Evolutionary conservation across 257 asterid genomes (phyloP).

Genomic region (Ophiorrhiza pumila): DNA sequence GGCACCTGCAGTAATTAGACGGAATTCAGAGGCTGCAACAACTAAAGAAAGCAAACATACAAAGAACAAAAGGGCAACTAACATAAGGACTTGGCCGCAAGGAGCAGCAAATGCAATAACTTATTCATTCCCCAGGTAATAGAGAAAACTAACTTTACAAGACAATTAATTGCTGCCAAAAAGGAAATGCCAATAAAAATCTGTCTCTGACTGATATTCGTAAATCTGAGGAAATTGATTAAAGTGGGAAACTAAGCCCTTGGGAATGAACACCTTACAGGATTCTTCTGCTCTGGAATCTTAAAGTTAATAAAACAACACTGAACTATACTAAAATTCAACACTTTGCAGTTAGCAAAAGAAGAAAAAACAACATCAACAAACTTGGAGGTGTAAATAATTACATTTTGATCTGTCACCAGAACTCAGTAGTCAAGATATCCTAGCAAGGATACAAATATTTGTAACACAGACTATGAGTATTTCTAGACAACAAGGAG

Average conservation of each 20-base stretch:
- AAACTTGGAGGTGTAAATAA: background rate
- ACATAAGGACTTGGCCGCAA: background rate
- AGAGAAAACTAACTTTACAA: background rate
- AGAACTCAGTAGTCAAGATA: background rate
- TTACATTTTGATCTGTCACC: background rate
- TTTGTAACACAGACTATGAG: background rate
- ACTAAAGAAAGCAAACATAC: background rate
- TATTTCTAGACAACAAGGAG: background rate
- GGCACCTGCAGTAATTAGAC: conserved; percentile 44
- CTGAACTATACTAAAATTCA: background rate
- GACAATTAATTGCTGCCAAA: background rate
- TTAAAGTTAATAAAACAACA: background rate
- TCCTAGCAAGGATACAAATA: background rate
- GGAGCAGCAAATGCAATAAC: background rate
- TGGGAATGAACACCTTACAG: background rate
- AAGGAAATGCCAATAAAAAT: background rate
- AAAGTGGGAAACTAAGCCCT: background rate
- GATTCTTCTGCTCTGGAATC: background rate
- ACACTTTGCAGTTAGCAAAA: background rate
- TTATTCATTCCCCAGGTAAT: background rate
- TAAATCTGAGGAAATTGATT: background rate
- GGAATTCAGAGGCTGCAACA: conserved; percentile 12
- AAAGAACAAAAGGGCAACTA: background rate
- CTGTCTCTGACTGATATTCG: background rate
- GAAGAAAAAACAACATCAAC: too few relatives aligned